Percentiles rank a stretch among this genome's conserved stretches.
Evolutionary conservation across 257 asterid species (phyloP).

Genomic region (Scutellaria barbata): DNA sequence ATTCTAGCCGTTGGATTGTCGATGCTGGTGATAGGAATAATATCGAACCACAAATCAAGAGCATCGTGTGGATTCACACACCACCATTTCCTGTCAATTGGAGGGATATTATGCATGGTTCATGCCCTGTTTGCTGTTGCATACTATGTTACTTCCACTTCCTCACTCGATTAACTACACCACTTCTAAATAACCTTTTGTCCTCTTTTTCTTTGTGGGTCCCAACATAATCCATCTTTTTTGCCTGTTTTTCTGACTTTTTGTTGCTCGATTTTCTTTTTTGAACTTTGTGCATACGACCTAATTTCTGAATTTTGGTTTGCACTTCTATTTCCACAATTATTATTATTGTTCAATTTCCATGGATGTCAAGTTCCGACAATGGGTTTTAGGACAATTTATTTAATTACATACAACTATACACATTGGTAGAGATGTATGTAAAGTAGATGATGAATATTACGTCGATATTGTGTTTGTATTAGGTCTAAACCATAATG

Average conservation of each 20-base stretch:
- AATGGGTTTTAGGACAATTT: no score
- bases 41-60: conserved; percentile 76
- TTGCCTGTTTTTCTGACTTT: conserved; percentile 17
- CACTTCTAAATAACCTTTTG: not conserved
- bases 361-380: no score
- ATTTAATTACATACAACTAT: no score
- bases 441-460: no score
- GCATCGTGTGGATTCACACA: conserved; percentile 81
- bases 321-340: not conserved
- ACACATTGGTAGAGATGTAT: no score
- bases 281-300: conserved; percentile 24
- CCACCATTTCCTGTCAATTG: conserved; percentile 77
- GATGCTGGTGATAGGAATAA: conserved; percentile 72
- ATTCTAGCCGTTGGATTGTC: conserved; percentile 67
- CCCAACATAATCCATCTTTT: not conserved
- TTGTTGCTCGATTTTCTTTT: conserved; percentile 23
- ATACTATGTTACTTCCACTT: conserved; percentile 44
- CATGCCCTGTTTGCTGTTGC: conserved; percentile 79
- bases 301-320: not conserved
- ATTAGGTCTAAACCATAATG: no score
- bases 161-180: conserved; percentile 20
- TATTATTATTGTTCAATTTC: no score
- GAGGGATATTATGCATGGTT: conserved; percentile 80
- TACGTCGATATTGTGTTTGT: no score
- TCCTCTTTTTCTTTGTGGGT: conserved; percentile 25